Evolutionary conservation across 106 monocot species (phyloP), one percentile per base, ranked within the genome.

Genomic region (Posidonia australis): DNA sequence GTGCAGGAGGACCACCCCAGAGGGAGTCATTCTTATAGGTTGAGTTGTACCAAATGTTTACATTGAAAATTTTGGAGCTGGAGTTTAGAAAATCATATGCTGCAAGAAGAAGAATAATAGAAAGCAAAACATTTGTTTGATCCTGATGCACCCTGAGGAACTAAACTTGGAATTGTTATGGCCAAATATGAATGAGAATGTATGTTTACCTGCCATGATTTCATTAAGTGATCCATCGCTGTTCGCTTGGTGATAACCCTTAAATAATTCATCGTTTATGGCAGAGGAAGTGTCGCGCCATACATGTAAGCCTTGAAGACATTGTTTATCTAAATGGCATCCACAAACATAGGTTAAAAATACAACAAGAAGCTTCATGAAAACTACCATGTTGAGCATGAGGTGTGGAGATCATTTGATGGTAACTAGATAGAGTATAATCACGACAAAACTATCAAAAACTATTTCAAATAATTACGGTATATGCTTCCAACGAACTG

Each of bases 181-280:
- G 3, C 1, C 3, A 21, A 58, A 44, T 1, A 55, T 32, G 1
- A 20, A 19, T 12, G n/a, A 54, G 57, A 55, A 36, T 36, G 5
- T 2, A 5, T 12, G 18, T 46, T 74, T 46, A 84, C 88, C 88
- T 77, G 74, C 45, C 53, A 79, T 23, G 22, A 81, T 62, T 69
- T 81, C 88, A 67, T 88, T 84, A 41, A 68, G 61, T n/a, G 60
- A 72, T 28, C 54, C 49, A 6, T 73, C 17, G 20, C 28, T 18
- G 54, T 84, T 88, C 12, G 76, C 81, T 68, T 65, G 41, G 24
- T 57, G 17, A 58, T 74, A 81, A 36, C 85, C 81, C 41, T 67
- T 76, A 55, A 66, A 85, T 18, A 81, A 49, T 65, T 77, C 84
- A 46, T 73, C 67, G 72, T 88, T 88, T 69, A 88, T 53, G 2